Evolutionary conservation across 805 yeast species (phyloP), one percentile per base, ranked within the genome.

Genomic region (Candida sanyiensis): DNA sequence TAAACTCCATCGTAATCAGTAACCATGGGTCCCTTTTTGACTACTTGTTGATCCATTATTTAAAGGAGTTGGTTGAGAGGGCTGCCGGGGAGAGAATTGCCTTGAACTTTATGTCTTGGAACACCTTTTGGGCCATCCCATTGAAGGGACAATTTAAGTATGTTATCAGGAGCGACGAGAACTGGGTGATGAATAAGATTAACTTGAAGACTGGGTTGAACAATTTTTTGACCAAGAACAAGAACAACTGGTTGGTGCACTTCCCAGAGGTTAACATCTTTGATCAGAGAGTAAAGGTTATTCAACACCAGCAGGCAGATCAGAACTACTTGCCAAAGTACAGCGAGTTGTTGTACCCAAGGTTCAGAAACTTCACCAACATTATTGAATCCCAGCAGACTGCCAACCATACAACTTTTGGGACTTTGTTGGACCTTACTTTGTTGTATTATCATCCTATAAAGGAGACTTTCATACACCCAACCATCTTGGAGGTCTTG

Each of bases 181-280:
- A 84, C 50, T 77, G 84, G 83, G 74, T 48, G 9, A 44, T 64
- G 32, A 47, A 45, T 6, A 46, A 45, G 7, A 39, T 37, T 12
- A 50, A 70, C 46, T 54, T 77, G 24, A 73, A 71, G 28, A 46
- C 52, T 12, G 44, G 48, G 23, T 25, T 48, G 44, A 57, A 66
- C 28, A 54, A 62, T 52, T 24, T 51, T 5, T 49, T 45, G n/a
- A 65, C 67, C 3, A 67, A 57, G 25, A 54, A 30, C 17, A 35
- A 49, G n/a, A 66, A 64, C 20, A 71, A 74, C 47, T 79, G 94
- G 85, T 49, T 87, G 0, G 77, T 80, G 1, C 46, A 84, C 7
- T 88, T 88, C 48, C 97, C 97, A 0, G 97, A 89, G 58, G 96
- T 84, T 5, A 83, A 83, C 51, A 73, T 83, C 7, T 72, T 75